Evolutionary conservation across 768 basidiomycete genomes (phyloP).

Genomic region (Trametes maxima): DNA sequence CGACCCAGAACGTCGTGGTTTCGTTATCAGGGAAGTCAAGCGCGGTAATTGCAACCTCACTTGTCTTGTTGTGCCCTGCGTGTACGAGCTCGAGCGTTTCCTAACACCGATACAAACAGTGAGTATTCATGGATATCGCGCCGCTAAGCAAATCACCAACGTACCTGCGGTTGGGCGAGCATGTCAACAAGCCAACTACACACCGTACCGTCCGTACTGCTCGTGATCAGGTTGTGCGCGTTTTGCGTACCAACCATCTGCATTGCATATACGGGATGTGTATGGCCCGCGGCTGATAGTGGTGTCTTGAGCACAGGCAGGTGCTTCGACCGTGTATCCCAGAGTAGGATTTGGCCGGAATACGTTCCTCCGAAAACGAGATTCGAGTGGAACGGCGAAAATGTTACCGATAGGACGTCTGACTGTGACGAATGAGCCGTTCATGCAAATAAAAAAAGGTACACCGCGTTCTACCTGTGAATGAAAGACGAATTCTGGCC

Average conservation of each 20-base stretch:
- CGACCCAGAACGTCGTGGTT: slow-evolving; percentile 96
- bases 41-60: slow-evolving; percentile 92
- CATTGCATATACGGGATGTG: slow-evolving; percentile 98
- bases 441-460: not conserved
- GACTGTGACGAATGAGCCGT: slow-evolving; percentile 56
- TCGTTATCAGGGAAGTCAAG: slow-evolving; percentile 96
- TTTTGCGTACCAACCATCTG: slow-evolving; percentile 99
- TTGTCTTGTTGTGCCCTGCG: slow-evolving; percentile 92
- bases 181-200: slow-evolving; percentile 99
- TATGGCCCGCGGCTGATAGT: slow-evolving; percentile 93
- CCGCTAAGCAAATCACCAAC: slow-evolving; percentile 1
- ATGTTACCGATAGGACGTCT: slow-evolving; percentile 94
- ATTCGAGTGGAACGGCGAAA: slow-evolving; percentile 98
- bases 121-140: not conserved
- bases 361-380: slow-evolving; percentile 99
- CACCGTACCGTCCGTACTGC: slow-evolving; percentile 95
- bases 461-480: slow-evolving; percentile 71
- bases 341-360: slow-evolving; percentile 95
- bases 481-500: slow-evolving; percentile 98
- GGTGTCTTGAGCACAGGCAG: slow-evolving; percentile 96
- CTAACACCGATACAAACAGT: slow-evolving; percentile 39
- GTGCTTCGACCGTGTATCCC: slow-evolving; percentile 98
- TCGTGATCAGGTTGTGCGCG: slow-evolving; percentile 95
- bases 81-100: slow-evolving; percentile 93
- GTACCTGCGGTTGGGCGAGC: slow-evolving; percentile 95